Evolutionary conservation across 78 protist genomes (phyloP), one percentile per base, ranked within the genome.

Genomic region (Tieghemostelium lacteum): DNA sequence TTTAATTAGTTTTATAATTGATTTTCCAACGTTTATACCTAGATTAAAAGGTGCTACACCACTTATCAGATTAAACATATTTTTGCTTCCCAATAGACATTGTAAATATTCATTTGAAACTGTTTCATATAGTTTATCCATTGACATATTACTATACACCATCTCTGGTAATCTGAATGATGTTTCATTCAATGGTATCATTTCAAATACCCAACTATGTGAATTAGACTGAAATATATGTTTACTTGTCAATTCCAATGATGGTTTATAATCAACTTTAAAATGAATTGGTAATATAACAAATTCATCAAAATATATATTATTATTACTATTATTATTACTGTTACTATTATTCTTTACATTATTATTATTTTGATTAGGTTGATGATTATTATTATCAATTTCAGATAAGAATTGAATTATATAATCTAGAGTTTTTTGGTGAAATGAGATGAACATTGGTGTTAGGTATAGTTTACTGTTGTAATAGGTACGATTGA

Each of bases 161-260:
- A 69, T 73, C 45, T 66, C 37, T 5, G 75, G 75, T 24, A 80
- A 42, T 26, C 70, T 80, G 31, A 80, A 80, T 1, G 17, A 67
- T 2, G 89, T 74, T 7, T 80, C 77, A 22, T 55, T 80, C 26
- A 80, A 28, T 20, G 89, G 89, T 0, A 80, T 80, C 89, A 80
- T 80, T 52, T 73, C 64, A 49, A 80, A 80, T 63, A 80, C 64
- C 89, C 89, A 80, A 55, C 66, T 60, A 80, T 54, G 57, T 40
- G 55, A 75, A 5, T 65, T 65, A 39, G 37, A 55, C 2, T 69
- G 66, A 54, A 69, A 69, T 16, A 20, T 70, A 31, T 70, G 76
- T 7, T 57, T 7, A 57, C 63, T 57, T 14, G 63, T 19, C 16
- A 34, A 49, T 0, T 40, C n/a, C 20, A 70, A 40, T 50, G 61